Evolutionary conservation across 1,284 basidiomycete species (phyloP).

Genomic region (Chondrostereum purpureum): DNA sequence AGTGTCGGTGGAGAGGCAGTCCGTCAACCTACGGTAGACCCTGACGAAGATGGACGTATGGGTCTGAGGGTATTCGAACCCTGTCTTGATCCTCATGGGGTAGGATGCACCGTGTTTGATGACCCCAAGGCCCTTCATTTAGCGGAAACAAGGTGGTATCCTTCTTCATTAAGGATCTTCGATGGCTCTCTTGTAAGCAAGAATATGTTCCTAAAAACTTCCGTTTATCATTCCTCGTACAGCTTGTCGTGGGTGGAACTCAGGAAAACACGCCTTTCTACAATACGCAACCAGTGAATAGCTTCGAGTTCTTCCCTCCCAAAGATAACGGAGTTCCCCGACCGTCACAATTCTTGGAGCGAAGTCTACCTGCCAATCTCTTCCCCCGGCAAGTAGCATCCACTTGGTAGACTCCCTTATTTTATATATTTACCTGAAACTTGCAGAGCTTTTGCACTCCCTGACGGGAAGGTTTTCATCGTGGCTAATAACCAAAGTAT

Average conservation of each 20-base stretch:
- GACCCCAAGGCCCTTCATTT: constrained; percentile 8
- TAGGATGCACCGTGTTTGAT: constrained; percentile 9
- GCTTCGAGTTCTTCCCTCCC: background rate
- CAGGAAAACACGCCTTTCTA: background rate
- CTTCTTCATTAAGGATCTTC: constrained; percentile 5
- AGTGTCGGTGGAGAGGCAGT: constrained; percentile 29
- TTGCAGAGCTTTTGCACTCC: constrained; percentile 33
- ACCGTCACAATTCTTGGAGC: background rate
- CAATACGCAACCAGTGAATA: background rate
- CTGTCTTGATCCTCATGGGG: constrained; percentile 28
- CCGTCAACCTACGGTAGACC: constrained; percentile 22
- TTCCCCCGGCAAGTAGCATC: background rate
- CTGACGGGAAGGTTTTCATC: constrained; percentile 36
- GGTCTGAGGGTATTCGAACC: constrained; percentile 35
- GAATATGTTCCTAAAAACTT: no score
- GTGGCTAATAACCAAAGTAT: constrained; percentile 39
- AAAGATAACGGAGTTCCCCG: constrained; percentile 9
- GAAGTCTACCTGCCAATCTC: background rate
- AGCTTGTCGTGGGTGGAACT: background rate
- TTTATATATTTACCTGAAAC: constrained; percentile 4
- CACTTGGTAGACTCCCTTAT: background rate
- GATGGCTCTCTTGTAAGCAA: no score
- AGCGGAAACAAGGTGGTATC: constrained; percentile 8
- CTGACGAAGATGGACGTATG: constrained; percentile 24
- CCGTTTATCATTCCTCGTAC: no score